A percentile compares a stretch with the other conserved stretches of the same genome.
These are phyloP conservation scores for Aspergillus nidulans DNA, from an alignment of 495 filamentous ascomycete species.

Conservation along the genomic window DNA sequence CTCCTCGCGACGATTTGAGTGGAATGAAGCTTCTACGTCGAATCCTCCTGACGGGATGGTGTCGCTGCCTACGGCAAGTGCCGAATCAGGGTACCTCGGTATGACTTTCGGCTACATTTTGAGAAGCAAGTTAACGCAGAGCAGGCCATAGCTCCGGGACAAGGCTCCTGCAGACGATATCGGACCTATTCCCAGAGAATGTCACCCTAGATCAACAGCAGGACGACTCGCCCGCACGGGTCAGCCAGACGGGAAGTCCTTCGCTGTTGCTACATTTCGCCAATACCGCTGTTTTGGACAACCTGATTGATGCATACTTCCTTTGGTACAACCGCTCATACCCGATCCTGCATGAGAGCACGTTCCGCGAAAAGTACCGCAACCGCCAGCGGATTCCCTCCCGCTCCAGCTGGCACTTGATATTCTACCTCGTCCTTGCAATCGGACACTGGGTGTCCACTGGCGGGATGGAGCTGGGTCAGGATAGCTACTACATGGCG, in stretches of 20 bases:
- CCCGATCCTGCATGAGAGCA: constrained; percentile 22
- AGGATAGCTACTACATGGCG: constrained; percentile 18
- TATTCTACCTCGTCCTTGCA: constrained; percentile 22
- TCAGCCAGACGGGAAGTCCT: neutral
- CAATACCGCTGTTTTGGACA: constrained; percentile 8
- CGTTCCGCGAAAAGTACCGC: constrained; percentile 17
- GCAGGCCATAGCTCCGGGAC: constrained; percentile 22
- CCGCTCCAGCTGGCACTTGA: constrained; percentile 18
- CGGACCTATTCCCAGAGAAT: constrained; percentile 10
- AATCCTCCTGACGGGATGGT: constrained; percentile 23
- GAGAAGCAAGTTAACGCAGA: neutral
- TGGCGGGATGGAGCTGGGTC: constrained; percentile 9
- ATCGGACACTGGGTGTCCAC: constrained; percentile 21
- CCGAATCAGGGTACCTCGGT: constrained; percentile 24
- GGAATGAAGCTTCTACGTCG: constrained; percentile 15
- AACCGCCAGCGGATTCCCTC: constrained; percentile 10
- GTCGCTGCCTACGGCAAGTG: constrained; percentile 11
- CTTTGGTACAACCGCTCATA: constrained; percentile 17
- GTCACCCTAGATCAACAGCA: neutral
- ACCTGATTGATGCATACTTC: constrained; percentile 25
- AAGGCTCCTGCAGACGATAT: constrained; percentile 12
- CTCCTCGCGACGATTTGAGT: constrained; percentile 16
- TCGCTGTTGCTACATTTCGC: neutral
- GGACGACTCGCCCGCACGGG: too few species aligned
- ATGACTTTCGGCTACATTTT: neutral